These are phyloP conservation scores for Cucurbita argyrosperma DNA, from an alignment of 306 rosid genomes.

Conservation along the genomic window DNA sequence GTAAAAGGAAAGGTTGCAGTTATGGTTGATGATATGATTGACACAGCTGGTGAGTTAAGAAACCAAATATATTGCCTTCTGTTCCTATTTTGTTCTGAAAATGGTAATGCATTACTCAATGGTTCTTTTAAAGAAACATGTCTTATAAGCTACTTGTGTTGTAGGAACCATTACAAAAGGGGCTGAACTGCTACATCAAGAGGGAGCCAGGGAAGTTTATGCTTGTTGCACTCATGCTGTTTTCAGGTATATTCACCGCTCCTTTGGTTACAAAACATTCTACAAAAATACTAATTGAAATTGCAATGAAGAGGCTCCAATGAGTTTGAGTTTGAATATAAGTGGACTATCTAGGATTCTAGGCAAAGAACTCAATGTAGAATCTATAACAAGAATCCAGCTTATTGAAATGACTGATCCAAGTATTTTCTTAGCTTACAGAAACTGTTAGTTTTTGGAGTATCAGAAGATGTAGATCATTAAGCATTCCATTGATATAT, in stretches of 20 bases:
- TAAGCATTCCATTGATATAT: neutral
- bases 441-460: neutral
- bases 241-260: constrained; percentile 32
- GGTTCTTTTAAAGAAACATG: neutral
- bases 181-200: constrained; percentile 79
- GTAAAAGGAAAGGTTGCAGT: constrained; percentile 97
- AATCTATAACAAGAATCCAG: neutral
- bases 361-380: neutral
- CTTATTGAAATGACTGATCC: neutral
- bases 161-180: constrained; percentile 90
- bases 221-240: constrained; percentile 95
- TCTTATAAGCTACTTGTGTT: neutral
- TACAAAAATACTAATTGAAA: neutral
- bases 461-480: neutral
- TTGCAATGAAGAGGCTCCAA: neutral
- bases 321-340: neutral
- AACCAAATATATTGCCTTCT: neutral
- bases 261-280: neutral
- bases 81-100: neutral
- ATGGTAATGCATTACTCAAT: neutral
- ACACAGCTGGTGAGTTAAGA: constrained; percentile 69
- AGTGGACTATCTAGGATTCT: neutral
- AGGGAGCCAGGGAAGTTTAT: constrained; percentile 96
- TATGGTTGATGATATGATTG: constrained; percentile 98
- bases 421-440: neutral